Base-by-base conservation (phyloP, 768 basidiomycete species). In the Tricholoma sp. region DNA sequence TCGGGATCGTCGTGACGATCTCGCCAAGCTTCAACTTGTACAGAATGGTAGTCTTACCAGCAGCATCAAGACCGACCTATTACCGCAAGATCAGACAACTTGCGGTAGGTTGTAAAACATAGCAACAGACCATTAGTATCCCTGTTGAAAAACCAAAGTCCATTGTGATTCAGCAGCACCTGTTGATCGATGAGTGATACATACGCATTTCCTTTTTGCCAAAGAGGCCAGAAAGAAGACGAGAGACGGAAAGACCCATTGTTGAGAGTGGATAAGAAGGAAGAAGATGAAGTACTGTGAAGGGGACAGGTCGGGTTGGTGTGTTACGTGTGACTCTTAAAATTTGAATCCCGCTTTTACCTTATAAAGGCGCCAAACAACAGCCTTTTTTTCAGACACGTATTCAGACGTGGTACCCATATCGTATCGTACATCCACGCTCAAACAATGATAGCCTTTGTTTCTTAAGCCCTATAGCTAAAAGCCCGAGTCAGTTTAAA, bases 161-260 rank as follows among this genome's bases (percentile, higher is more conserved):
- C 61, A 68, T 34, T 66, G 66, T 62, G 68, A 72, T 61, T 69
- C 62, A 63, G 51, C 62, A 63, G 59, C 63, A 59, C 63, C 65
- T 64, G 63, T 58, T 59, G 65, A 61, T 59, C 61, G 58, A 63
- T 62, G 53, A 76, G 29, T 4, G 18, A 33, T 34, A 79, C 95
- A 72, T 74, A 97, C 95, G 94, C 96, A 99, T 98, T 79, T 99
- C 96, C 85, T 89, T 96, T 83, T 97, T 98, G 76, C 94, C 95
- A 67, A 98, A 94, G 69, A 99, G 82, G 72, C 83, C 83, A 50
- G 83, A 80, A 67, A 98, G 83, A 48, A 94, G 72, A 63, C 76
- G 76, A 63, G 89, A 92, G 59, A 92, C 74, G 12, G 82, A 81
- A 59, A 92, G 75, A 84, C 90, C 90, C 90, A 92, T 92, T 71